These are phyloP conservation scores for Knoxdaviesia capensis DNA, from an alignment of 2,329 filamentous ascomycete genomes.

Conservation along the genomic window DNA sequence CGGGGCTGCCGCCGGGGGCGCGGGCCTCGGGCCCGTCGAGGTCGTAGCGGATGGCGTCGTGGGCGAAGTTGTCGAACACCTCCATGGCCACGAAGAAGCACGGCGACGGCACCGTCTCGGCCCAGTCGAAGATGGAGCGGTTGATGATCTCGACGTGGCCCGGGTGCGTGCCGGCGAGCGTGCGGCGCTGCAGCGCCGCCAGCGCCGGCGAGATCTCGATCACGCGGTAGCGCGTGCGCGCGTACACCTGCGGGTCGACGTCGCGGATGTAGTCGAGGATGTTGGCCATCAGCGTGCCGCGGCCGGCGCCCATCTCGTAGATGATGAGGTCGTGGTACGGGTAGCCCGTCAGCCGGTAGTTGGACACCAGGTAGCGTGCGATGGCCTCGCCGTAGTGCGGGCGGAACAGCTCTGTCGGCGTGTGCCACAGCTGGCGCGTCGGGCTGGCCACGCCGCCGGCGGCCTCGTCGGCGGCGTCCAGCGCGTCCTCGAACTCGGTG, in stretches of 20 bases:
- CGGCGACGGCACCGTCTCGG: slow-evolving; percentile 66
- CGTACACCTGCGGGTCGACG: slow-evolving; percentile 77
- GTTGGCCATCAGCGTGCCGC: slow-evolving; percentile 95
- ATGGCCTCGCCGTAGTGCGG: slow-evolving; percentile 96
- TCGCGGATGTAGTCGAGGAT: slow-evolving; percentile 91
- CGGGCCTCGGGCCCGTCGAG: too few relatives aligned
- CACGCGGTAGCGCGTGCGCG: slow-evolving; percentile 80
- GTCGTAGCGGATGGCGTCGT: slow-evolving; percentile 74
- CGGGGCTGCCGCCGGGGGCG: slow-evolving; percentile 51
- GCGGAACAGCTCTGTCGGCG: slow-evolving; percentile 87
- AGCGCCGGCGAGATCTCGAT: slow-evolving; percentile 84
- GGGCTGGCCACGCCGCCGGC: slow-evolving; percentile 43
- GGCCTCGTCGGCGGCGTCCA: slow-evolving; percentile 61
- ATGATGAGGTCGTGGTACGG: slow-evolving; percentile 95
- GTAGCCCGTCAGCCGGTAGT: slow-evolving; percentile 86
- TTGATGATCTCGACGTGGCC: slow-evolving; percentile 91
- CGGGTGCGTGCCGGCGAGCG: slow-evolving; percentile 49
- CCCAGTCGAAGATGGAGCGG: slow-evolving; percentile 87
- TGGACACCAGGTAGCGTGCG: slow-evolving; percentile 84
- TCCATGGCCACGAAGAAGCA: slow-evolving; percentile 98
- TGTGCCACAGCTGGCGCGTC: slow-evolving; percentile 90
- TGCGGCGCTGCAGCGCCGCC: slow-evolving; percentile 55
- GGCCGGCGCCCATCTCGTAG: slow-evolving; percentile 96
- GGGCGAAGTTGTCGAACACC: slow-evolving; percentile 96
- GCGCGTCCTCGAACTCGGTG: slow-evolving; percentile 69